Evolutionary conservation across 2,329 filamentous ascomycete species (phyloP).

Genomic region (Aspergillus hiratsukae): DNA sequence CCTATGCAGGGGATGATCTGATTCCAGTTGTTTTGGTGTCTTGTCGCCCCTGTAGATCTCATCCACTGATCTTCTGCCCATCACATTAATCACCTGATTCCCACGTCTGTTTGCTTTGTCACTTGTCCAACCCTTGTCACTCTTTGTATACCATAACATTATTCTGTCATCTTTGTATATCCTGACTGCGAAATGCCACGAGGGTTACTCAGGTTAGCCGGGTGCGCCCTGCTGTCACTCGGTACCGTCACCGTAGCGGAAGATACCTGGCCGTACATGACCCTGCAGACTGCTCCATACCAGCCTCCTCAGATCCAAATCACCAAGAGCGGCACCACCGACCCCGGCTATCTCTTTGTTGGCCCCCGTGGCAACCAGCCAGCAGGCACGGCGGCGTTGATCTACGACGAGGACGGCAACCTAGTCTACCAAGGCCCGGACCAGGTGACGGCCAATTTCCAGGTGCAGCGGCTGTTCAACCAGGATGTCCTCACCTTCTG

Average conservation of each 20-base stretch:
- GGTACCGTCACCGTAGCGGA: constrained; percentile 9
- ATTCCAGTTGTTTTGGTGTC: too few species aligned
- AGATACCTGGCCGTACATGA: constrained; percentile 17
- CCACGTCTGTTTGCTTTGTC: too few species aligned
- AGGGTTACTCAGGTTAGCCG: constrained; percentile 6
- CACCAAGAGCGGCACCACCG: constrained; percentile 27
- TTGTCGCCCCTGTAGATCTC: background rate
- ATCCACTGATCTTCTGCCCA: too few species aligned
- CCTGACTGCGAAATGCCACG: background rate
- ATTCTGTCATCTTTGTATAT: too few species aligned
- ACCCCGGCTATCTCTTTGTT: constrained; percentile 33
- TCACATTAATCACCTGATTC: too few species aligned
- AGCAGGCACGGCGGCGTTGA: constrained; percentile 28
- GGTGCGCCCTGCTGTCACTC: constrained; percentile 13
- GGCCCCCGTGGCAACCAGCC: constrained; percentile 25
- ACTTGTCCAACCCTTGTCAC: background rate
- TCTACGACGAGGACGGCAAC: constrained; percentile 33
- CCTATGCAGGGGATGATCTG: too few species aligned
- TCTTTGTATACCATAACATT: background rate
- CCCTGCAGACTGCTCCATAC: constrained; percentile 12
- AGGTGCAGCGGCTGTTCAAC: constrained; percentile 30
- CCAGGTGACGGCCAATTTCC: constrained; percentile 31
- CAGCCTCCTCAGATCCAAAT: constrained; percentile 27
- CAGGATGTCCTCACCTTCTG: constrained; percentile 35
- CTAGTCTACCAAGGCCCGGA: constrained; percentile 33